These are phyloP conservation scores for Rhamnella rubrinervis DNA, from an alignment of 331 rosid species.

Conservation along the genomic window DNA sequence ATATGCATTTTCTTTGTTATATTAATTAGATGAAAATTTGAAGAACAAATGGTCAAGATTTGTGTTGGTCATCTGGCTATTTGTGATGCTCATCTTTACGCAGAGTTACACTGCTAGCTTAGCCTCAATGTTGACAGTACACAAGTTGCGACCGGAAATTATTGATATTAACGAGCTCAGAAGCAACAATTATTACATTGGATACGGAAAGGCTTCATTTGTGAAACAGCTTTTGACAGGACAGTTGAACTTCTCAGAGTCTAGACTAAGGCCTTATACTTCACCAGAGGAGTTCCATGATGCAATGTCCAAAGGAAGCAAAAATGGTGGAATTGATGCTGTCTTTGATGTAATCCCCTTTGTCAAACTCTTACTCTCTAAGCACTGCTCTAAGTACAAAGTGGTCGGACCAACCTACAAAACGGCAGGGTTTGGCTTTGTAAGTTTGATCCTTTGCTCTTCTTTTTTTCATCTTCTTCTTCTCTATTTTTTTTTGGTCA, in stretches of 20 bases:
- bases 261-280: neutral
- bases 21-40: neutral
- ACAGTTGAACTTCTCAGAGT: conserved; percentile 2
- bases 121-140: neutral
- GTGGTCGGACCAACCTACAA: neutral
- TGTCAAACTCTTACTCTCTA: neutral
- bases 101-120: conserved; percentile 21
- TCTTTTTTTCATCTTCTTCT: too few species aligned
- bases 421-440: neutral
- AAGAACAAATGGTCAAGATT: conserved; percentile 6
- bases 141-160: neutral
- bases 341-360: neutral
- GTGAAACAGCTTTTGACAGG: neutral
- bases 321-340: conserved; percentile 12
- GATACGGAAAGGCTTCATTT: conserved; percentile 1
- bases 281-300: neutral
- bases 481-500: too few species aligned
- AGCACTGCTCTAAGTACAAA: neutral
- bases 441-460: neutral
- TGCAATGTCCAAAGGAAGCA: conserved; percentile 11
- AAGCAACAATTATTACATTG: neutral
- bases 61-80: conserved; percentile 10
- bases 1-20: neutral
- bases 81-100: conserved; percentile 9
- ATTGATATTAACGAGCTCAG: conserved; percentile 1